Percentiles rank a stretch among this genome's conserved stretches.
phyloP scores from a whole-genome alignment of 805 yeast genomes.

The Hyphopichia homilentoma region DNA sequence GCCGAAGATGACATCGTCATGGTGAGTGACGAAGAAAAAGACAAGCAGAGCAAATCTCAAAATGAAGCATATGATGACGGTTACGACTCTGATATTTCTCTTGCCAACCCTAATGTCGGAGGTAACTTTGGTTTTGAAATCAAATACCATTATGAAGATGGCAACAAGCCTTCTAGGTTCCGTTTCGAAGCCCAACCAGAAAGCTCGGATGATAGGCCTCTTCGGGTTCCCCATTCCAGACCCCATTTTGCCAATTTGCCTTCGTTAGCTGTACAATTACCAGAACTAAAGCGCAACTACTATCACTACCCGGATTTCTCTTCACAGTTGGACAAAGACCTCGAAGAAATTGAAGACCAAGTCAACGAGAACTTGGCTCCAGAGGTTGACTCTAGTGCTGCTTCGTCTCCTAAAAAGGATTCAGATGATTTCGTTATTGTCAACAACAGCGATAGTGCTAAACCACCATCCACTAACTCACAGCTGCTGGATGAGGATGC shows the following conservation, averaged over 20 bases:
- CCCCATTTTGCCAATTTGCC: slow-evolving; percentile 41
- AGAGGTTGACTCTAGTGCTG: slow-evolving; percentile 5
- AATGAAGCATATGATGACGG: slow-evolving; percentile 24
- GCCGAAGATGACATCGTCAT: slow-evolving; percentile 16
- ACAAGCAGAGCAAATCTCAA: neutral
- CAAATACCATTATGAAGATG: slow-evolving; percentile 34
- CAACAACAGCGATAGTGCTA: slow-evolving; percentile 2
- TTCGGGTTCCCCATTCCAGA: slow-evolving; percentile 46
- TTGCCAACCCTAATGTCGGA: slow-evolving; percentile 50
- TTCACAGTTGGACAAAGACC: slow-evolving; percentile 10
- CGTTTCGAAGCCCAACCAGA: neutral
- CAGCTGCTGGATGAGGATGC: slow-evolving; percentile 26
- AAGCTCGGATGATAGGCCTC: slow-evolving; percentile 14
- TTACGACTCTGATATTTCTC: slow-evolving; percentile 45
- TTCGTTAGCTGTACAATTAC: slow-evolving; percentile 22
- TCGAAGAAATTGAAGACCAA: slow-evolving; percentile 8
- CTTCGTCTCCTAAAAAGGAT: slow-evolving; percentile 5
- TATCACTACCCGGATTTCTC: slow-evolving; percentile 28
- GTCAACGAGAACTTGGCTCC: slow-evolving; percentile 8
- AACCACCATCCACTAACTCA: slow-evolving; percentile 4
- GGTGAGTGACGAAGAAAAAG: slow-evolving; percentile 9
- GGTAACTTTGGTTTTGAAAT: slow-evolving; percentile 49
- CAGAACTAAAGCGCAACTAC: slow-evolving; percentile 23
- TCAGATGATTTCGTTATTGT: neutral
- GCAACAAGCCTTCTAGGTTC: neutral